Evolutionary conservation across 2,329 filamentous ascomycete species (phyloP).

Genomic region (Pyrenophora seminiperda): DNA sequence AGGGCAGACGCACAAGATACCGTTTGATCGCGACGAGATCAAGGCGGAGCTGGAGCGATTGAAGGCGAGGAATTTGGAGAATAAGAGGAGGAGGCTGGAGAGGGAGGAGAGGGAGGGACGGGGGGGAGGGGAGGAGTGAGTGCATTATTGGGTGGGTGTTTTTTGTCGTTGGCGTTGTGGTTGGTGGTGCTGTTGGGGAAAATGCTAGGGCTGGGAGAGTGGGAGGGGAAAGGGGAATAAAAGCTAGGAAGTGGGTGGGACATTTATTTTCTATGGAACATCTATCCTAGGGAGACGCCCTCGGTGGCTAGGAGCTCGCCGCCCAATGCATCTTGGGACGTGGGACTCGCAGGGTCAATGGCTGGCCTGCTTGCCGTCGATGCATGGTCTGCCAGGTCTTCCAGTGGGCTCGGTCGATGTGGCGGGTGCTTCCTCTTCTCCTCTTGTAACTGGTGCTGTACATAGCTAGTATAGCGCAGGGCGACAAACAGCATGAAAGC

Average conservation of each 20-base stretch:
- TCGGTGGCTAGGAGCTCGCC: slow-evolving; percentile 41
- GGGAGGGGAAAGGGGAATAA: too few species aligned
- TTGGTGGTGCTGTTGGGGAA: too few species aligned
- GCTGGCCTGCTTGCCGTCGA: slow-evolving; percentile 1
- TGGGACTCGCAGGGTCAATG: slow-evolving; percentile 8
- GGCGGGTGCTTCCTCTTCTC: slow-evolving; percentile 46
- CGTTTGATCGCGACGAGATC: slow-evolving; percentile 83
- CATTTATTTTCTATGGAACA: too few species aligned
- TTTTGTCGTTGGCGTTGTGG: too few species aligned
- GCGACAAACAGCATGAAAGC: slow-evolving; percentile 53
- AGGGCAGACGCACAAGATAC: slow-evolving; percentile 76
- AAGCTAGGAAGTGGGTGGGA: too few species aligned
- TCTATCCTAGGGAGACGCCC: slow-evolving; percentile 42
- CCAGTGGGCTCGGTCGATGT: slow-evolving; percentile 19
- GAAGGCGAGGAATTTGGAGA: slow-evolving; percentile 56
- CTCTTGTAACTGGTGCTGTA: slow-evolving; percentile 47
- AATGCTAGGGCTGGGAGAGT: too few species aligned
- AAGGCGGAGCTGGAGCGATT: slow-evolving; percentile 77
- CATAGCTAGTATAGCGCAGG: slow-evolving; percentile 49
- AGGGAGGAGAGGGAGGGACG: slow-evolving; percentile 36
- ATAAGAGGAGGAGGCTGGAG: slow-evolving; percentile 56
- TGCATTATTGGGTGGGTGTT: too few species aligned
- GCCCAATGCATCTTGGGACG: slow-evolving; percentile 29
- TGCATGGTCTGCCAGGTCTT: slow-evolving; percentile 7
- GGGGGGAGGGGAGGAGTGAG: slow-evolving; percentile 23